Evolutionary conservation across 768 basidiomycete genomes (phyloP), one percentile per base, ranked within the genome.

Genomic region (Pholiota microspora): DNA sequence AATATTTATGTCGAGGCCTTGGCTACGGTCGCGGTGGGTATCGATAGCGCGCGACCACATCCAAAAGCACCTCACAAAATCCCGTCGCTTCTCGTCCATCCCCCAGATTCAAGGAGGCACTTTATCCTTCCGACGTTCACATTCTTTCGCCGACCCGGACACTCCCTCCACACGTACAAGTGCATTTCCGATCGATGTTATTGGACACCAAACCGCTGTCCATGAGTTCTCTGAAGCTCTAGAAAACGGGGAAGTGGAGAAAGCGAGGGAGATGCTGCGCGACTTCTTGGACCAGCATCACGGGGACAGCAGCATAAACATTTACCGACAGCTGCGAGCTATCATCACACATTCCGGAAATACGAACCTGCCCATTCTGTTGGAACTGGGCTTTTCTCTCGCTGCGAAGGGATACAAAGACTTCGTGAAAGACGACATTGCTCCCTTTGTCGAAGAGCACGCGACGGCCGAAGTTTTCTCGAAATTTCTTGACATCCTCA

Each of bases 401-500:
- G 76, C 77, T 2, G 65, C 69, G 15, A 83, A 80, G 59, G 84
- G 84, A 0, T 78, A 77, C 9, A 25, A 21, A 0, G 18, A 44
- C 2, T 60, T 54, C 35, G 49, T 53, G 25, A 52, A 44, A 27
- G 40, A 49, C 13, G 49, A 57, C 18, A 54, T 73, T 48, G 21
- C 18, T 8, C 40, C 40, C 1, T 5, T 10, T 21, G 40, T 42
- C 21, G 40, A 42, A 10, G 40, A 42, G 3, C 21, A 21, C 7
- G 40, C 18, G 7, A 21, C 40, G 7, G 40, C 3, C 23, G 18
- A 42, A 12, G 40, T 23, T 7, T 42, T 42, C 9, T 42, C 40
- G n/a, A 42, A 8, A 23, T 42, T 42, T 8, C 40, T 21, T 9
- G 40, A 7, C 18, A 12, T 42, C 12, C 16, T 42, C 9, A 21